phyloP scores from a whole-genome alignment of 129 eudicot genomes.

The Chrysanthemum seticuspe region DNA sequence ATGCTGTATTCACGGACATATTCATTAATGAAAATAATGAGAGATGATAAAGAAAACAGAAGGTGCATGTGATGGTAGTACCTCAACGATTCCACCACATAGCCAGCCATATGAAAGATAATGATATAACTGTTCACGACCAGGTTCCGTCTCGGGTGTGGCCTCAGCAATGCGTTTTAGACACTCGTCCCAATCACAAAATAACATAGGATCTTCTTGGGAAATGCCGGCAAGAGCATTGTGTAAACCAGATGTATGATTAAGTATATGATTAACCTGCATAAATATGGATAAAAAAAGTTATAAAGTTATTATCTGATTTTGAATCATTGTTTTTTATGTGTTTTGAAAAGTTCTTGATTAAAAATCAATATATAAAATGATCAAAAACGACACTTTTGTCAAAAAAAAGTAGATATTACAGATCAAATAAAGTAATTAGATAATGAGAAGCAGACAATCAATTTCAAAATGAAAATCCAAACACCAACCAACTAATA shows the following conservation, averaged over 20 bases:
- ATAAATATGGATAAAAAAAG: not conserved
- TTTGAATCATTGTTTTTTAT: no score
- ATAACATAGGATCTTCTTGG: conserved; percentile 63
- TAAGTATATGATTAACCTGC: conserved; percentile 92
- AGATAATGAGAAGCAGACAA: not conserved
- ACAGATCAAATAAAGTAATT: not conserved
- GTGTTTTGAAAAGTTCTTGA: no score
- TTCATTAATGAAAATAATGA: not conserved
- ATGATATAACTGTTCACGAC: conserved; percentile 79
- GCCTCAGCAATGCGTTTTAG: conserved; percentile 48
- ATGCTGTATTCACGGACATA: conserved; percentile 42
- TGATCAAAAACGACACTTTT: no score
- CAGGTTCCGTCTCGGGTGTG: conserved; percentile 84
- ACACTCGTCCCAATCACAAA: conserved; percentile 83
- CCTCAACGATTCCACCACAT: conserved; percentile 97
- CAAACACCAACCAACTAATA: not conserved
- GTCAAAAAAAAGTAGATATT: not conserved
- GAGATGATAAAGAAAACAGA: not conserved
- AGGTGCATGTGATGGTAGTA: conserved; percentile 20
- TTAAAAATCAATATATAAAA: no score
- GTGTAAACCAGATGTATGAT: conserved; percentile 93
- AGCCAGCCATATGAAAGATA: conserved; percentile 93
- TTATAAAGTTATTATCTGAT: not conserved
- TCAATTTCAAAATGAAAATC: no score
- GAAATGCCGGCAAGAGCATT: conserved; percentile 62